Conservation (phyloP, 1,284 basidiomycete species). For the Pseudozyma sp. region DNA sequence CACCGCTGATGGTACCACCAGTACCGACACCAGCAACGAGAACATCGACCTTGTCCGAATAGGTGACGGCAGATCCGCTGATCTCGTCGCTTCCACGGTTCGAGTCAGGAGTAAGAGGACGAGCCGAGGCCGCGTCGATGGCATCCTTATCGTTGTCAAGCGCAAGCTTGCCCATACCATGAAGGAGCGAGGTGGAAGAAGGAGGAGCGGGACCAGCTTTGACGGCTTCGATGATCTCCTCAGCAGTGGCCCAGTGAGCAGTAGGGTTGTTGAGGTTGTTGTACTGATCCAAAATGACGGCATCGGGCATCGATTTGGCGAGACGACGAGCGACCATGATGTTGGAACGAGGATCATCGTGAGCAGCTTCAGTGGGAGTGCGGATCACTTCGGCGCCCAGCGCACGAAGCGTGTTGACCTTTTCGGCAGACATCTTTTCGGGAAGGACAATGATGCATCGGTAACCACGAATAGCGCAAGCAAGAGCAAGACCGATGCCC, state of each 20-base stretch:
- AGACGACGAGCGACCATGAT: constrained; percentile 87
- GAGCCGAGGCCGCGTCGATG: constrained; percentile 18
- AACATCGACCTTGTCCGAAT: constrained; percentile 75
- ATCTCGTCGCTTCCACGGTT: constrained; percentile 45
- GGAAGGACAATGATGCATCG: constrained; percentile 85
- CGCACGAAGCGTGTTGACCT: constrained; percentile 89
- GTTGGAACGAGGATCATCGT: constrained; percentile 85
- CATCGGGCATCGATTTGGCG: constrained; percentile 82
- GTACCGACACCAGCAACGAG: constrained; percentile 92
- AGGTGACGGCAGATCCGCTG: constrained; percentile 25
- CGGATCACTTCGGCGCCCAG: constrained; percentile 93
- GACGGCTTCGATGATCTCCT: constrained; percentile 78
- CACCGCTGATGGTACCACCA: constrained; percentile 90
- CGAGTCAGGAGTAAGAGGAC: constrained; percentile 52
- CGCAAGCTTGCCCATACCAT: constrained; percentile 70
- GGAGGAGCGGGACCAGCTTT: constrained; percentile 68
- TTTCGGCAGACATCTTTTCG: constrained; percentile 96
- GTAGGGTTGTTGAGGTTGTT: constrained; percentile 74
- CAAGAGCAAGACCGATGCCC: constrained; percentile 77
- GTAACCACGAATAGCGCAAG: constrained; percentile 88
- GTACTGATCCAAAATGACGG: constrained; percentile 92
- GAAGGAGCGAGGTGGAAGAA: constrained; percentile 49
- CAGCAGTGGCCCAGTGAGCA: constrained; percentile 58
- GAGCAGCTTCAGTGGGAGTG: constrained; percentile 90
- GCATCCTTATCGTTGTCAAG: constrained; percentile 21